Evolutionary conservation across 2,329 filamentous ascomycete species (phyloP).

Genomic region (Fusarium camptoceras): DNA sequence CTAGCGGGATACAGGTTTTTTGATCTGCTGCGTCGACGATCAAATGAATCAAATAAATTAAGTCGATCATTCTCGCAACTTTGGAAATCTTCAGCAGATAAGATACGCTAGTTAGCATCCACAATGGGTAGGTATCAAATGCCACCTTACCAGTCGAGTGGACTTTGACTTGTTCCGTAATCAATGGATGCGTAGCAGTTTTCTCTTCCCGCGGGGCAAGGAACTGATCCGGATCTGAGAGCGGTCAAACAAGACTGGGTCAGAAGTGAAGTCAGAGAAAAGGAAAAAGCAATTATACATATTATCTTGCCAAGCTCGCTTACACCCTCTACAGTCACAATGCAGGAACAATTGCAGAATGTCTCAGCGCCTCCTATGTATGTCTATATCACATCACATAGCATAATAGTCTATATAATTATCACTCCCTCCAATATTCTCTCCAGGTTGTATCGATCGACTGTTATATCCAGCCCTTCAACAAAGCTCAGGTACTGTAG

Average conservation of each 20-base stretch:
- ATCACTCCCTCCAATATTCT: not conserved
- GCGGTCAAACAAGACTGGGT: not conserved
- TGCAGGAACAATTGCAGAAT: not conserved
- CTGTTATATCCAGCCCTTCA: not conserved
- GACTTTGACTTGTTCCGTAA: not conserved
- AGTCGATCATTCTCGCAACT: not conserved
- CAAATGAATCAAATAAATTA: not conserved
- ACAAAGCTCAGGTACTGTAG: not conserved
- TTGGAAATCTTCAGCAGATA: not conserved
- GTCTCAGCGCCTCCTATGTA: not conserved
- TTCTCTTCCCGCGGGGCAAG: not conserved
- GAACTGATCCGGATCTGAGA: not conserved
- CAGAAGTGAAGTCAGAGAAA: not conserved
- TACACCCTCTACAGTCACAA: not conserved
- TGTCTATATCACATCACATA: not conserved
- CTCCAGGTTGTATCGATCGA: not conserved
- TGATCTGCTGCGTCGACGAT: not conserved
- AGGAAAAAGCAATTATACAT: not conserved
- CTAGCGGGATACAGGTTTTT: not conserved
- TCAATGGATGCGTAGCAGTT: not conserved
- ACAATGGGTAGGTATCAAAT: not conserved
- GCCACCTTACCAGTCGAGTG: not conserved
- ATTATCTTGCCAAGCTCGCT: not conserved
- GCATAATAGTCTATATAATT: not conserved
- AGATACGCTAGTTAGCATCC: not conserved